Evolutionary conservation across 2,329 filamentous ascomycete genomes (phyloP).

Genomic region (Basipetospora chlamydospora): DNA sequence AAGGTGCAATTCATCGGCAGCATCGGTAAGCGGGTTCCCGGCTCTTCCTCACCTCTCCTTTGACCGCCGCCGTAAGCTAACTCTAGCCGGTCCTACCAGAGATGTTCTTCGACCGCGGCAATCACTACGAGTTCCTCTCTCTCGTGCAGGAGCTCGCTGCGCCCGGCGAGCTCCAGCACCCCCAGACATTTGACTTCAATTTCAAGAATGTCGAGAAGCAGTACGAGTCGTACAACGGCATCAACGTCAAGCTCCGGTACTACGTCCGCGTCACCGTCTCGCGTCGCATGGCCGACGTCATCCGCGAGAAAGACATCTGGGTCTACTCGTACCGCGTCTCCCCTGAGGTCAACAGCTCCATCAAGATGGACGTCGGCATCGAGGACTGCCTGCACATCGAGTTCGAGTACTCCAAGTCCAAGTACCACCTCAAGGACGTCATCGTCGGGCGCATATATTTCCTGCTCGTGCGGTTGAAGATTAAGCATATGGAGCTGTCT

Average conservation of each 20-base stretch:
- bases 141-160: slow-evolving; percentile 93
- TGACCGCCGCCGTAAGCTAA: too few relatives aligned
- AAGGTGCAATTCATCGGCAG: slow-evolving; percentile 99
- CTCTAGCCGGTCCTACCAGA: too few relatives aligned
- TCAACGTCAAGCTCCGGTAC: slow-evolving; percentile 98
- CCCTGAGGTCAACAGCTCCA: slow-evolving; percentile 92
- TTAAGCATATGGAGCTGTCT: slow-evolving; percentile 98
- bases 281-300: slow-evolving; percentile 91
- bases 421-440: slow-evolving; percentile 98
- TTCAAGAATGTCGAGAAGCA: slow-evolving; percentile 99
- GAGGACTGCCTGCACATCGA: slow-evolving; percentile 99
- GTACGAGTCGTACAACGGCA: slow-evolving; percentile 98
- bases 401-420: slow-evolving; percentile 98
- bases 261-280: slow-evolving; percentile 95
- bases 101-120: slow-evolving; percentile 99
- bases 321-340: slow-evolving; percentile 98
- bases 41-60: not conserved
- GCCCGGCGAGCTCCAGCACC: slow-evolving; percentile 94
- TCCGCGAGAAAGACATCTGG: slow-evolving; percentile 99
- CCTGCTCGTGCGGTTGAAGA: slow-evolving; percentile 89
- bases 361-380: slow-evolving; percentile 99
- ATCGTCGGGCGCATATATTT: slow-evolving; percentile 99
- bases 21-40: slow-evolving; percentile 57
- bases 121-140: slow-evolving; percentile 97
- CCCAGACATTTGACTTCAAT: slow-evolving; percentile 97